These are phyloP conservation scores for Astraeus odoratus DNA, from an alignment of 768 basidiomycete species.

Conservation along the genomic window DNA sequence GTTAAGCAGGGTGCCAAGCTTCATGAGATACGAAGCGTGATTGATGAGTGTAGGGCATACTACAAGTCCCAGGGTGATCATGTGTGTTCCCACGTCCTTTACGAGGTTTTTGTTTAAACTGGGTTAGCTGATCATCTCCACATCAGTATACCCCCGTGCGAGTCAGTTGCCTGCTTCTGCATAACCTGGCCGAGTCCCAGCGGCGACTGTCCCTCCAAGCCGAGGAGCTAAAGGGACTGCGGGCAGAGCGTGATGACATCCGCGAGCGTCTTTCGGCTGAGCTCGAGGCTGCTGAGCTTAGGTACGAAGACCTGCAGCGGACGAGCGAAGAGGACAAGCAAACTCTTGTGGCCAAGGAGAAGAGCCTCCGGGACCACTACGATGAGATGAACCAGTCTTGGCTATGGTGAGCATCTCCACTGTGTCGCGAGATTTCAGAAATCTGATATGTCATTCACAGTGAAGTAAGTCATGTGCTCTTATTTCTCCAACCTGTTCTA, in stretches of 20 bases:
- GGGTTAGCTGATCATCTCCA: background rate
- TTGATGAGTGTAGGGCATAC: conserved; percentile 44
- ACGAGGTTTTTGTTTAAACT: conserved; percentile 5
- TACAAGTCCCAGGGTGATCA: conserved; percentile 38
- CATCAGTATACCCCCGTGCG: conserved; percentile 50
- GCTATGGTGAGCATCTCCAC: conserved; percentile 26
- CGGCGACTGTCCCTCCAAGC: conserved; percentile 31
- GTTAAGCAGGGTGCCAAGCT: conserved; percentile 52
- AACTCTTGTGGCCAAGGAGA: conserved; percentile 44
- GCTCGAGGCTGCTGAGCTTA: conserved; percentile 32
- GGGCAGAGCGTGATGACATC: conserved; percentile 26
- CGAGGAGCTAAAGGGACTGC: conserved; percentile 25
- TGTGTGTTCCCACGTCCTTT: conserved; percentile 27
- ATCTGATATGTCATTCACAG: conserved; percentile 20
- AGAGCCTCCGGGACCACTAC: conserved; percentile 46
- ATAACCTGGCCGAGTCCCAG: conserved; percentile 45
- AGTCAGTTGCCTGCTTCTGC: conserved; percentile 41
- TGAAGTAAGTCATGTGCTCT: conserved; percentile 27
- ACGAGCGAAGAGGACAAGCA: conserved; percentile 45
- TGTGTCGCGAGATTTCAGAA: conserved; percentile 1
- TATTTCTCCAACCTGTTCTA: conserved; percentile 1
- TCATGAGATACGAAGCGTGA: conserved; percentile 40
- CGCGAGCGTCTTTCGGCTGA: conserved; percentile 25
- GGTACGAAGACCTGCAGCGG: conserved; percentile 35
- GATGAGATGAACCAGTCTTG: conserved; percentile 38